Evolutionary conservation across 1,284 basidiomycete genomes (phyloP).

Genomic region (Acaromyces ingoldii): DNA sequence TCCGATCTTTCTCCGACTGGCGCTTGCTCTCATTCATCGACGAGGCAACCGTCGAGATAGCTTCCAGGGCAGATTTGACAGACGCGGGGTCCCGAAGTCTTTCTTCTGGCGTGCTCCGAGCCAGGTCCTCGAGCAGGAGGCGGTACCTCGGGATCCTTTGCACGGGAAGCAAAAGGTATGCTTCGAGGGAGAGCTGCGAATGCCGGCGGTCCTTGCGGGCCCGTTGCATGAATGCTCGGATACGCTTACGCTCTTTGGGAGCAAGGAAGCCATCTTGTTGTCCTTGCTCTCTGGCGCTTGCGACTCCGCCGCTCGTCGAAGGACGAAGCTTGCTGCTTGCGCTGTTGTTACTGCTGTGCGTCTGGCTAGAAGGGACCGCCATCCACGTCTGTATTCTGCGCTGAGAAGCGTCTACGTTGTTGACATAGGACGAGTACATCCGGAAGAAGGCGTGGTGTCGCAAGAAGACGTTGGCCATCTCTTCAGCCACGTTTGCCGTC

Average conservation of each 20-base stretch:
- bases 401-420: conserved; percentile 43
- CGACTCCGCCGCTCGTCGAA: background rate
- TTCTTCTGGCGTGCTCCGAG: conserved; percentile 29
- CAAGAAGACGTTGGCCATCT: conserved; percentile 77
- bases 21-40: conserved; percentile 54
- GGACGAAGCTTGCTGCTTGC: background rate
- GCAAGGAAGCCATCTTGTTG: conserved; percentile 10
- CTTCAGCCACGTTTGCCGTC: conserved; percentile 70
- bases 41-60: conserved; percentile 40
- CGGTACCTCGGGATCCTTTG: conserved; percentile 95
- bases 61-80: conserved; percentile 26
- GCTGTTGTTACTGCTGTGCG: conserved; percentile 11
- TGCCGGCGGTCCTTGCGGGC: conserved; percentile 64
- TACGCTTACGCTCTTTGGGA: conserved; percentile 29
- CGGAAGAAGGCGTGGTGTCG: conserved; percentile 45
- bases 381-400: conserved; percentile 21
- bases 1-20: conserved; percentile 35
- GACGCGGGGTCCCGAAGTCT: conserved; percentile 16
- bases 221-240: conserved; percentile 44
- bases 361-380: conserved; percentile 14
- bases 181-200: conserved; percentile 92
- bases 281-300: background rate
- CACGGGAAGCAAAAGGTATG: conserved; percentile 87
- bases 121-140: conserved; percentile 59
- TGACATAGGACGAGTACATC: conserved; percentile 50